Percentiles rank a stretch among this genome's conserved stretches.
Evolutionary conservation across 1,284 basidiomycete species (phyloP).

Genomic region (Peniophora sp.): DNA sequence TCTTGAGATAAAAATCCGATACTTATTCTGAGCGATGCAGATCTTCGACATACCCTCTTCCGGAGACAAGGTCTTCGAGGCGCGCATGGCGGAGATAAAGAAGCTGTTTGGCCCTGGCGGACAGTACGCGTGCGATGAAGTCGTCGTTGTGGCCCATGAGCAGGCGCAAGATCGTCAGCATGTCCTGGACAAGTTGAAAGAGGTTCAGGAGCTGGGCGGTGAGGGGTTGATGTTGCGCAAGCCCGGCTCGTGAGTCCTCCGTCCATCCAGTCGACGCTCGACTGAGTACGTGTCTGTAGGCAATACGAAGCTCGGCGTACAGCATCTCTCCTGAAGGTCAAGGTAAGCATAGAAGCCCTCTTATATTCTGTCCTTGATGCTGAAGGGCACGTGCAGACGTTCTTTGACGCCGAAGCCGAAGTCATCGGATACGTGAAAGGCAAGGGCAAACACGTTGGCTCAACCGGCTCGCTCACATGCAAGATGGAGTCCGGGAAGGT

Average conservation of each 20-base stretch:
- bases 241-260: constrained; percentile 35
- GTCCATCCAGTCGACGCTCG: too few species aligned
- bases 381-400: constrained; percentile 25
- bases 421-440: constrained; percentile 52
- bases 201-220: constrained; percentile 48
- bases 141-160: constrained; percentile 47
- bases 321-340: constrained; percentile 51
- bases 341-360: constrained; percentile 15
- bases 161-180: constrained; percentile 39
- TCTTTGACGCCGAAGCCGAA: constrained; percentile 59
- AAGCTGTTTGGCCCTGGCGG: constrained; percentile 41
- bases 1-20: not conserved
- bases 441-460: constrained; percentile 44
- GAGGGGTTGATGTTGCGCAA: constrained; percentile 65
- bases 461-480: constrained; percentile 49
- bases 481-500: constrained; percentile 37
- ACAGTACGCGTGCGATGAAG: constrained; percentile 31
- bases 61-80: constrained; percentile 44
- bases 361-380: too few species aligned
- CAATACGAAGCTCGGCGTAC: constrained; percentile 49
- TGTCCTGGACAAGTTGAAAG: constrained; percentile 45
- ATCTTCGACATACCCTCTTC: constrained; percentile 61
- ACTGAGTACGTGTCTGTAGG: constrained; percentile 14
- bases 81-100: constrained; percentile 39
- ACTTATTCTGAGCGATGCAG: too few species aligned